phyloP scores from a whole-genome alignment of 2,329 filamentous ascomycete genomes.

The Cladosporium sp. region DNA sequence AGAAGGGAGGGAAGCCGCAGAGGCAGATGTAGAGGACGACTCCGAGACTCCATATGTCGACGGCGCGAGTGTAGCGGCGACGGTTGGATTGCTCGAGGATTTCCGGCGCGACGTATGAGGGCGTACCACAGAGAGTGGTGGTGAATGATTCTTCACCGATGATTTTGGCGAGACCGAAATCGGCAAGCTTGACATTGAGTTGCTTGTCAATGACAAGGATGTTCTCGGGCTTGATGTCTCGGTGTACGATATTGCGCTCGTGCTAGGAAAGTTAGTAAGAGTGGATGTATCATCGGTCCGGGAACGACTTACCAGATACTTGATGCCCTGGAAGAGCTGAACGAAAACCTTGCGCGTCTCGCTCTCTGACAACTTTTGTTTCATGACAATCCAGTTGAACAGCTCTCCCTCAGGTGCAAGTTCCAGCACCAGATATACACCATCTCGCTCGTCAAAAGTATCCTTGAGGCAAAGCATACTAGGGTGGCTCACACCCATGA shows the following conservation, averaged over 20 bases:
- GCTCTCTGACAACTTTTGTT: constrained; percentile 77
- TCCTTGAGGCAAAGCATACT: constrained; percentile 91
- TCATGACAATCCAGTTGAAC: constrained; percentile 91
- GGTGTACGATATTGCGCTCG: constrained; percentile 93
- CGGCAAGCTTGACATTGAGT: constrained; percentile 82
- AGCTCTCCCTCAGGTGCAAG: constrained; percentile 88
- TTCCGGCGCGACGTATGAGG: constrained; percentile 83
- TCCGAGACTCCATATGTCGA: constrained; percentile 96
- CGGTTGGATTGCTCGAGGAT: constrained; percentile 78
- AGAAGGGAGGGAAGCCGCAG: constrained; percentile 95
- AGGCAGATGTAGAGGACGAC: constrained; percentile 96
- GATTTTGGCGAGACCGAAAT: constrained; percentile 96
- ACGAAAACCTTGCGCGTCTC: constrained; percentile 83
- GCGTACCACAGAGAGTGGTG: constrained; percentile 91
- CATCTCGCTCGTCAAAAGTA: constrained; percentile 86
- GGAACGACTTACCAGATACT: constrained; percentile 72
- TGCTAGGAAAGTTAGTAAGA: constrained; percentile 56
- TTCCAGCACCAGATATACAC: constrained; percentile 87
- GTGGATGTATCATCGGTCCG: neutral
- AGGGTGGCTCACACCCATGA: constrained; percentile 96
- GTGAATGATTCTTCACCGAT: constrained; percentile 98
- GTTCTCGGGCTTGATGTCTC: constrained; percentile 97
- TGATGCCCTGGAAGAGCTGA: constrained; percentile 88
- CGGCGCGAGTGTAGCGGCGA: constrained; percentile 87
- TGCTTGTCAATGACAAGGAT: constrained; percentile 84